Evolutionary conservation across 495 filamentous ascomycete genomes (phyloP), one percentile per base, ranked within the genome.

Genomic region (Hyphodiscus hymeniophilus): DNA sequence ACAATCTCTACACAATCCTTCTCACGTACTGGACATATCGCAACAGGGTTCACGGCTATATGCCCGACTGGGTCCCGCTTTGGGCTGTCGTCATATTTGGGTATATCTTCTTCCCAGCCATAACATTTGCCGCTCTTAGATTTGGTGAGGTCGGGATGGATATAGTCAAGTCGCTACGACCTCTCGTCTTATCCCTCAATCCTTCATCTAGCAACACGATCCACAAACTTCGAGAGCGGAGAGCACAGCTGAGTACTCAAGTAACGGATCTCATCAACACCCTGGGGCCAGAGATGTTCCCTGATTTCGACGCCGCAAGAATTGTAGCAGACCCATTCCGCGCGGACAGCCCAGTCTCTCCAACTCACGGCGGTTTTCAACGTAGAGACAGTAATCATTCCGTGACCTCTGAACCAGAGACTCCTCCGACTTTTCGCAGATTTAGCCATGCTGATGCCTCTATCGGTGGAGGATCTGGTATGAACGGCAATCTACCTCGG

Each of bases 121-220:
- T 95, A 63, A 95, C 89, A 3, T 96, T 94, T 60, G 90, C 88
- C 2, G 89, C 94, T 7, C 81, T 99, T 28, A 85, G 92, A 4
- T 94, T 97, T 58, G 92, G 92, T 35, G 92, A 99, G 64, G 81
- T 91, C 41, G 92, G 89, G 24, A 97, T 99, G 91, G 92, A 99
- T 59, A 96, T 99, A 39, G 54, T 89, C 66, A 99, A 97, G 66
- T 97, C 92, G 0, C 79, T 99, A 11, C 77, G 86, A 1, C 92
- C 92, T 1, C 79, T 99, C 7, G 67, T 94, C n/a, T 67, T 95
- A n/a, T 88, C 81, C 40, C 73, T 99, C 49, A 85, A 84, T 54
- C 92, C 92, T 2, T 79, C 80, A 7, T 87, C 86, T 1, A 80
- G 80, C 61, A 94, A 94, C 65, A 86, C 81, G 10, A 74, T 99